These are phyloP conservation scores for Panellus pusillus DNA, from an alignment of 768 basidiomycete species.

Conservation along the genomic window DNA sequence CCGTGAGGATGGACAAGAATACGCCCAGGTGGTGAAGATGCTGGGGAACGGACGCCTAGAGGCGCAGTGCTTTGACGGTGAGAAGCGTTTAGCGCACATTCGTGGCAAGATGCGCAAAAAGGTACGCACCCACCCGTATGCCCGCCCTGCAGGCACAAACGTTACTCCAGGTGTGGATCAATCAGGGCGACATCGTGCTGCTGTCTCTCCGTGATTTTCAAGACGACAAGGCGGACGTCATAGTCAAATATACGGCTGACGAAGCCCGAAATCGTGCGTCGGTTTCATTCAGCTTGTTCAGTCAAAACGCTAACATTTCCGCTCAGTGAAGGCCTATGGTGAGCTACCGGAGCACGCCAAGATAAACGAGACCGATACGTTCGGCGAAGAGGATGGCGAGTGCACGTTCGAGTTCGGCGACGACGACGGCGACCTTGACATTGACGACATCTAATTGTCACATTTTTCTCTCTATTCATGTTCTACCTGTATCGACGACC, in stretches of 20 bases:
- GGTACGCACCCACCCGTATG: slow-evolving; percentile 45
- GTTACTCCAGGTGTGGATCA: slow-evolving; percentile 88
- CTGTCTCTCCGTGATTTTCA: slow-evolving; percentile 97
- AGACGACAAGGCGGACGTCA: slow-evolving; percentile 98
- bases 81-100: slow-evolving; percentile 96
- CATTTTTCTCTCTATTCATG: slow-evolving; percentile 9
- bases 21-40: slow-evolving; percentile 98
- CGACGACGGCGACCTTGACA: slow-evolving; percentile 85
- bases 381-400: slow-evolving; percentile 88
- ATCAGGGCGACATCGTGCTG: slow-evolving; percentile 95
- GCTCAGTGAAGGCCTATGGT: slow-evolving; percentile 90
- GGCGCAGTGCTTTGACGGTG: slow-evolving; percentile 96
- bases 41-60: slow-evolving; percentile 96
- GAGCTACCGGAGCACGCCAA: slow-evolving; percentile 96
- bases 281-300: background rate
- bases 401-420: slow-evolving; percentile 90
- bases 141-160: background rate
- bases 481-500: slow-evolving; percentile 24
- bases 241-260: slow-evolving; percentile 97
- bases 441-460: slow-evolving; percentile 75
- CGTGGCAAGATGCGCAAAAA: slow-evolving; percentile 99
- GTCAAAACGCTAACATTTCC: slow-evolving; percentile 6
- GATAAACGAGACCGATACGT: slow-evolving; percentile 95
- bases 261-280: slow-evolving; percentile 79
- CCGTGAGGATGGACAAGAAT: slow-evolving; percentile 98